A percentile compares a stretch with the other conserved stretches of the same genome.
phyloP scores from a whole-genome alignment of 768 basidiomycete species.

The button mushroom (Agaricus bisporus) region DNA sequence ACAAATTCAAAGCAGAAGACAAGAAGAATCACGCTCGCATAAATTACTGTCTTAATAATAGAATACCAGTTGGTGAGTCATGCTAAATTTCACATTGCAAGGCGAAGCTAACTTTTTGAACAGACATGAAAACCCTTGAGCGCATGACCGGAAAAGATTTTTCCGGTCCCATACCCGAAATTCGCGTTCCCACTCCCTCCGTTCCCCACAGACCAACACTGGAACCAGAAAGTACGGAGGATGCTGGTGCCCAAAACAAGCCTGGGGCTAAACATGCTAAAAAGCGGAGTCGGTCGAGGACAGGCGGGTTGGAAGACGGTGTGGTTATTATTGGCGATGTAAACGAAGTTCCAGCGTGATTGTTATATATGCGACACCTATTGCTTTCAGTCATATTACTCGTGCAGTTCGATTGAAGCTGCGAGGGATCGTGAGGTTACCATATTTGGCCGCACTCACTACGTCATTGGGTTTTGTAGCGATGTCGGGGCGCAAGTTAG shows the following conservation, averaged over 20 bases:
- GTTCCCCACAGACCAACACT: conserved; percentile 14
- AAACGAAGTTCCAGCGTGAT: conserved; percentile 21
- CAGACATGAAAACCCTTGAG: conserved; percentile 69
- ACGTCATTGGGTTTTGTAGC: background rate
- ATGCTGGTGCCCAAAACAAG: conserved; percentile 9
- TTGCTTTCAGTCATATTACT: background rate
- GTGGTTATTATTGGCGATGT: conserved; percentile 32
- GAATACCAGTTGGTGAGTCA: conserved; percentile 68
- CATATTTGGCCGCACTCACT: background rate
- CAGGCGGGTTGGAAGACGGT: conserved; percentile 21
- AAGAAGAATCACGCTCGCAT: conserved; percentile 74
- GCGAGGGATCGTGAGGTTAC: no score
- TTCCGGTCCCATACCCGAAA: conserved; percentile 73
- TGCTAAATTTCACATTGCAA: background rate
- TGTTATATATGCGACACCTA: background rate
- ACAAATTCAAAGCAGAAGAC: conserved; percentile 90
- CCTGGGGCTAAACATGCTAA: conserved; percentile 16
- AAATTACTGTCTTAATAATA: conserved; percentile 67
- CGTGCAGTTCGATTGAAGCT: no score
- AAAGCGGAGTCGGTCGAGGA: conserved; percentile 21
- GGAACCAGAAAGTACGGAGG: conserved; percentile 12
- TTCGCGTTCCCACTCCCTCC: conserved; percentile 35
- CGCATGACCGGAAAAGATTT: conserved; percentile 85
- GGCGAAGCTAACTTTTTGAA: background rate
- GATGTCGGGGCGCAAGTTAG: background rate